phyloP scores from a whole-genome alignment of 495 filamentous ascomycete genomes.

The Cetradonia linearis region DNA sequence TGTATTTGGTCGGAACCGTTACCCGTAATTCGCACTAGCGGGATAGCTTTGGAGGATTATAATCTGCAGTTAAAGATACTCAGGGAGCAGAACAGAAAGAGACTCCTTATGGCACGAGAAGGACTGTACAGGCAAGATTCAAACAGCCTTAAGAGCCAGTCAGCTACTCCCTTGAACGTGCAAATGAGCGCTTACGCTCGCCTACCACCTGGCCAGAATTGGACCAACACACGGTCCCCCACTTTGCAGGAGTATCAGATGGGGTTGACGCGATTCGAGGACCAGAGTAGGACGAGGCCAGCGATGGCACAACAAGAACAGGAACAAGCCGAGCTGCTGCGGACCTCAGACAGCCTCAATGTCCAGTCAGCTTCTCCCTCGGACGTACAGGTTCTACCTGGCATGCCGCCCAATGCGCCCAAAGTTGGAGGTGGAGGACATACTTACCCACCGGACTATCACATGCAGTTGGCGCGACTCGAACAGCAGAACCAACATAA shows the following conservation, averaged over 20 bases:
- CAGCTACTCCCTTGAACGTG: not conserved
- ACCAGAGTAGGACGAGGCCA: not conserved
- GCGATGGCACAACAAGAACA: not conserved
- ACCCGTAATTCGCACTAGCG: not conserved
- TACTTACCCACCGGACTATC: not conserved
- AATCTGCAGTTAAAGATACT: not conserved
- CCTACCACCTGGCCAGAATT: too few relatives aligned
- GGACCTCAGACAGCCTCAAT: not conserved
- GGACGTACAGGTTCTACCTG: not conserved
- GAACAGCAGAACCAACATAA: not conserved
- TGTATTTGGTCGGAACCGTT: too few relatives aligned
- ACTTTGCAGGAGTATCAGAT: not conserved
- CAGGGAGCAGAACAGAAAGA: not conserved
- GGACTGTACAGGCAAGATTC: not conserved
- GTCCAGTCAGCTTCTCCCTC: not conserved
- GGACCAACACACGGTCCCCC: not conserved
- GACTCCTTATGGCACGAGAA: not conserved
- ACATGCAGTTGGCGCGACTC: not conserved
- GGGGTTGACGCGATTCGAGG: not conserved
- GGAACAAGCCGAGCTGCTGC: not conserved
- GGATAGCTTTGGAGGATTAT: not conserved
- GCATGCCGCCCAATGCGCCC: not conserved
- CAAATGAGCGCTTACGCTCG: too few relatives aligned
- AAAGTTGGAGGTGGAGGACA: not conserved
- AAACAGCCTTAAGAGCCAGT: not conserved